Evolutionary conservation across 1,284 basidiomycete species (phyloP).

Genomic region (Schizopora paradoxa): DNA sequence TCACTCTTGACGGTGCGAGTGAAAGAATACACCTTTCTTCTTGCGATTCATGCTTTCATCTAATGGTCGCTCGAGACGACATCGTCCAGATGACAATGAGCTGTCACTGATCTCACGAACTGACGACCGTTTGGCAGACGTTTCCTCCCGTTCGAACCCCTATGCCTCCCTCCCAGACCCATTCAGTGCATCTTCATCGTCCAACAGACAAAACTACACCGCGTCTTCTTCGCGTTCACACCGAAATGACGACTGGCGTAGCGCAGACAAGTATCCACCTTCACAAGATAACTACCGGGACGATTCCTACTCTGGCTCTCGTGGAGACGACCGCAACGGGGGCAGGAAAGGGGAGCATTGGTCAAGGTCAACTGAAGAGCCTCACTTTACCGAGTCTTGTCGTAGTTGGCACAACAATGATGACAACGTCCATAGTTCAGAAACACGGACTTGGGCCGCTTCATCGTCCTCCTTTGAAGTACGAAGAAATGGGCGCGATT

Average conservation of each 20-base stretch:
- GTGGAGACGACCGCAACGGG: slow-evolving; percentile 42
- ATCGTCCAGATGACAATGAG: slow-evolving; percentile 39
- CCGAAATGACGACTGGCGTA: slow-evolving; percentile 48
- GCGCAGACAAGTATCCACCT: slow-evolving; percentile 32
- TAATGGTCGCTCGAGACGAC: slow-evolving; percentile 43
- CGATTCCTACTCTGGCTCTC: slow-evolving; percentile 43
- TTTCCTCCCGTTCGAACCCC: slow-evolving; percentile 44
- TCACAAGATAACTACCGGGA: slow-evolving; percentile 45
- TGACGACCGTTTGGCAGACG: slow-evolving; percentile 40
- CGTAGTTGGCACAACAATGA: slow-evolving; percentile 44
- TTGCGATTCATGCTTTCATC: slow-evolving; percentile 43
- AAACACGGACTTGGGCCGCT: slow-evolving; percentile 36
- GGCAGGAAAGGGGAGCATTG: slow-evolving; percentile 42
- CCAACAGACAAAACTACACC: slow-evolving; percentile 39
- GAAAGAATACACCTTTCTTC: slow-evolving; percentile 27
- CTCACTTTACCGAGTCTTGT: slow-evolving; percentile 31
- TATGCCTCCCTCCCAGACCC: slow-evolving; percentile 36
- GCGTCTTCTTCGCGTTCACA: slow-evolving; percentile 43
- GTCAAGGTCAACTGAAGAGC: slow-evolving; percentile 32
- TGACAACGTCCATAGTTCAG: slow-evolving; percentile 40
- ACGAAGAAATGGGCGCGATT: slow-evolving; percentile 25
- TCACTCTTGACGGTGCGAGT: too few relatives aligned
- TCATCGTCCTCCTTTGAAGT: slow-evolving; percentile 20
- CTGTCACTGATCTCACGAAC: slow-evolving; percentile 42
- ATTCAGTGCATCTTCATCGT: slow-evolving; percentile 41